These are phyloP conservation scores for Lenzites betulinus DNA, from an alignment of 768 basidiomycete species.

Conservation along the genomic window DNA sequence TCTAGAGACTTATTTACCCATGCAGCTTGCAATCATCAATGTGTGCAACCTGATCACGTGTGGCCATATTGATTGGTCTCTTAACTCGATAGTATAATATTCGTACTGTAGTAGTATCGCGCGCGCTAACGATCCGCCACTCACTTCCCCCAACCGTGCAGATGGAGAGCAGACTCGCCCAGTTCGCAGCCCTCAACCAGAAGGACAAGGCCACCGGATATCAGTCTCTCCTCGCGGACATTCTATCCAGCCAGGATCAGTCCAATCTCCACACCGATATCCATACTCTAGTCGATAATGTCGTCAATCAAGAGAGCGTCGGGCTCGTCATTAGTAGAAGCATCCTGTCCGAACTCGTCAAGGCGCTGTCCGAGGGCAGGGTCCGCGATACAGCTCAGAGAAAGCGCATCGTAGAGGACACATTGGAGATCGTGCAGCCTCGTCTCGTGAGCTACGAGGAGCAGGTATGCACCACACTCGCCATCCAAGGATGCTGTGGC, in stretches of 20 bases:
- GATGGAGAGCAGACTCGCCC: conserved; percentile 70
- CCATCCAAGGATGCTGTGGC: conserved; percentile 2
- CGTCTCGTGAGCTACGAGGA: conserved; percentile 93
- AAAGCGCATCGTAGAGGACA: conserved; percentile 76
- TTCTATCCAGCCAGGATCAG: conserved; percentile 54
- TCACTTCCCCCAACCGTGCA: background rate
- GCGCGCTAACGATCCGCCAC: too few relatives aligned
- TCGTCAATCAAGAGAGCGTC: conserved; percentile 78
- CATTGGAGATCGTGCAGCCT: conserved; percentile 69
- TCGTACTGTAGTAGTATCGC: too few relatives aligned
- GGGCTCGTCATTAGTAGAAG: conserved; percentile 89
- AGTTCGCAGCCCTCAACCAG: conserved; percentile 65
- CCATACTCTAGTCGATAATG: conserved; percentile 73
- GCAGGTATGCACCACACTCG: conserved; percentile 60
- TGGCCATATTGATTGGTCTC: too few relatives aligned
- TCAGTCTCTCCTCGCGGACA: conserved; percentile 64
- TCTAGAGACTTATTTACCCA: too few relatives aligned
- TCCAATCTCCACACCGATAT: conserved; percentile 54
- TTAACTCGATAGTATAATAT: too few relatives aligned
- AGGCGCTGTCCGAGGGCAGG: conserved; percentile 56
- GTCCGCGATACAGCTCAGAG: conserved; percentile 57
- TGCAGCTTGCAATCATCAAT: too few relatives aligned
- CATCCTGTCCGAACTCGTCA: conserved; percentile 84
- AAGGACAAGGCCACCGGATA: conserved; percentile 86
- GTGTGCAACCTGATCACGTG: too few relatives aligned